Conservation (phyloP, 2,329 filamentous ascomycete species). For the Paecilomyces dactylethromorphus region DNA sequence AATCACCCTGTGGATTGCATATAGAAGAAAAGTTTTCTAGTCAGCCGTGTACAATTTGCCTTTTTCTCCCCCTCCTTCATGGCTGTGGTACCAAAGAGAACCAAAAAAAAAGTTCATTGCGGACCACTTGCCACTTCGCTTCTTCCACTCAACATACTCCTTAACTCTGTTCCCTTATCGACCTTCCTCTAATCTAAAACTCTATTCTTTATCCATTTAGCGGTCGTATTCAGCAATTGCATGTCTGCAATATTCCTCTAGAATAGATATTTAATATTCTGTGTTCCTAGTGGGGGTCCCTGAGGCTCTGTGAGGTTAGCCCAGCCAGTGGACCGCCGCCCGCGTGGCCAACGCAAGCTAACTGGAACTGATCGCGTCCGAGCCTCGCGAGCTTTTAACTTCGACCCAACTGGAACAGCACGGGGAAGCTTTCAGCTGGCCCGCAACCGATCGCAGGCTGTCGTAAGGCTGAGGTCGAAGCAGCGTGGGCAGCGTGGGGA, state of each 20-base stretch:
- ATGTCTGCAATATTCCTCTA: background rate
- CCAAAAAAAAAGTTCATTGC: background rate
- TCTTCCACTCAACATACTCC: background rate
- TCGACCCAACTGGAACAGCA: background rate
- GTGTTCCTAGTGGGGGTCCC: background rate
- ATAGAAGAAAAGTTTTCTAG: background rate
- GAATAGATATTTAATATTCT: background rate
- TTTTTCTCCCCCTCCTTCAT: background rate
- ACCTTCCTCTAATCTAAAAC: background rate
- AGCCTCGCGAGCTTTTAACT: background rate
- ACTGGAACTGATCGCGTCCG: background rate
- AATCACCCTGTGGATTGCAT: background rate
- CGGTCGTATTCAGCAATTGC: background rate
- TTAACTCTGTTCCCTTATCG: background rate
- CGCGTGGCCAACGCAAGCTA: background rate
- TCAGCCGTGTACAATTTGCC: background rate
- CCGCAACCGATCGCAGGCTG: background rate
- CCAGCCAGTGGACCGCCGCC: background rate
- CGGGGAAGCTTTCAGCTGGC: background rate
- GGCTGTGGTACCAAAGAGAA: background rate
- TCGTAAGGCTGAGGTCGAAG: background rate
- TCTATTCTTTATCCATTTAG: background rate
- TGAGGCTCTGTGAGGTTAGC: background rate
- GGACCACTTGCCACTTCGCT: background rate
- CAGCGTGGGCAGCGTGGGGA: background rate